Conservation (phyloP, 305 asterid species). For the Fraxinus sp. region DNA sequence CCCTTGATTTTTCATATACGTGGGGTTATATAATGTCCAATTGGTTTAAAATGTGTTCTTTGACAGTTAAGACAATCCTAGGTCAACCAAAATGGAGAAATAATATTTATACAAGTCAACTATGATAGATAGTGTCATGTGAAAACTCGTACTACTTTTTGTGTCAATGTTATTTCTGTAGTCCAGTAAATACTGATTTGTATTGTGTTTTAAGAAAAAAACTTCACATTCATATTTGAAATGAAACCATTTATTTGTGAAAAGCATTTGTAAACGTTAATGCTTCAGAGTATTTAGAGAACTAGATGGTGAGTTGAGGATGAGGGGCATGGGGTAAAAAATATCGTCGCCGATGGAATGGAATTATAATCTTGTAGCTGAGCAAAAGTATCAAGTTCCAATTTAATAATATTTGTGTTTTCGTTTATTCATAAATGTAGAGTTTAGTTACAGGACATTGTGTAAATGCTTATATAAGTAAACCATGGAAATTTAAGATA, state of each 20-base stretch:
- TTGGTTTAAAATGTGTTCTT: conserved; percentile 4
- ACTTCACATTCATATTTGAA: background rate
- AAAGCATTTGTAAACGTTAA: background rate
- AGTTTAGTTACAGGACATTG: background rate
- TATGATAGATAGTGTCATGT: background rate
- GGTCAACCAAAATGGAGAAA: background rate
- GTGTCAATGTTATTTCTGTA: background rate
- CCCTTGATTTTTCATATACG: background rate
- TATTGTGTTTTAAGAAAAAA: background rate
- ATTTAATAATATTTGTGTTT: background rate
- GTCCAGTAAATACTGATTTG: background rate
- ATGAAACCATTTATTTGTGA: background rate
- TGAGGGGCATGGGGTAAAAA: background rate
- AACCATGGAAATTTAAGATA: background rate
- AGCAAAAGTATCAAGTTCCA: background rate
- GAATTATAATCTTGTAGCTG: background rate
- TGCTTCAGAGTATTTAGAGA: background rate
- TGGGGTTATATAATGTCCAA: background rate
- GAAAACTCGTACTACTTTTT: background rate
- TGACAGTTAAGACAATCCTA: background rate
- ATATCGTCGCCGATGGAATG: background rate
- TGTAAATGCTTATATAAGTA: background rate
- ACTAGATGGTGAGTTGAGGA: background rate
- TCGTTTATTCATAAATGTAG: background rate
- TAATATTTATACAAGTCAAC: conserved; percentile 2